A percentile compares a stretch with the other conserved stretches of the same genome.
phyloP scores from a whole-genome alignment of 495 filamentous ascomycete genomes.

The Physcia stellaris region DNA sequence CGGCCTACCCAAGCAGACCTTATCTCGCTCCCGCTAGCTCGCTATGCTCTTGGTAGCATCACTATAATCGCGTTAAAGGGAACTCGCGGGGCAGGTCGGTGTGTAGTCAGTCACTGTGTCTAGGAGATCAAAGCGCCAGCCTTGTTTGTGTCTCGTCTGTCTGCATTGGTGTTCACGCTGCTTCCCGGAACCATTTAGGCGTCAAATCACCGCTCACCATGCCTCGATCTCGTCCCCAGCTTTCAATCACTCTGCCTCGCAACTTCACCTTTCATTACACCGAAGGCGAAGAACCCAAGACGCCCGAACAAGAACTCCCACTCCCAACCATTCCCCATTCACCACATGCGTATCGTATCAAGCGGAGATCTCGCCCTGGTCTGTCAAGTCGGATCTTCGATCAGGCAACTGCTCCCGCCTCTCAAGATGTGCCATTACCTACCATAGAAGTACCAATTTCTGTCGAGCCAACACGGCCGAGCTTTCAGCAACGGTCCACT shows the following conservation, averaged over 20 bases:
- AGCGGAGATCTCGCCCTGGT: slow-evolving; percentile 30
- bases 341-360: slow-evolving; percentile 29
- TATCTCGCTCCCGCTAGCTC: no score
- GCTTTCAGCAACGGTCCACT: slow-evolving; percentile 9
- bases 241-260: slow-evolving; percentile 51
- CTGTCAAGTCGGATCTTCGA: slow-evolving; percentile 25
- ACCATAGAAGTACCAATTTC: slow-evolving; percentile 45
- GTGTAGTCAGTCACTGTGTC: no score
- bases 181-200: neutral
- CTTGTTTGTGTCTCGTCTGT: neutral
- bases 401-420: neutral
- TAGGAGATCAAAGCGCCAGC: neutral
- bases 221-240: slow-evolving; percentile 34
- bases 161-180: slow-evolving; percentile 3
- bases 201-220: slow-evolving; percentile 20
- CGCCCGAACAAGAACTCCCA: slow-evolving; percentile 37
- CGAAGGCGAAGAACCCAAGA: slow-evolving; percentile 38
- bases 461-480: slow-evolving; percentile 13
- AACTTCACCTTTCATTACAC: slow-evolving; percentile 50
- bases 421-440: slow-evolving; percentile 37
- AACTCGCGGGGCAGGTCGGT: no score
- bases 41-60: no score
- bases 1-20: no score
- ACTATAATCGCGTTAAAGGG: no score
- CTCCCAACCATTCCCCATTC: slow-evolving; percentile 36